Percentiles rank a stretch among this genome's conserved stretches.
Evolutionary conservation across 805 yeast genomes (phyloP).

Genomic region (Kurtzmaniella fragi): DNA sequence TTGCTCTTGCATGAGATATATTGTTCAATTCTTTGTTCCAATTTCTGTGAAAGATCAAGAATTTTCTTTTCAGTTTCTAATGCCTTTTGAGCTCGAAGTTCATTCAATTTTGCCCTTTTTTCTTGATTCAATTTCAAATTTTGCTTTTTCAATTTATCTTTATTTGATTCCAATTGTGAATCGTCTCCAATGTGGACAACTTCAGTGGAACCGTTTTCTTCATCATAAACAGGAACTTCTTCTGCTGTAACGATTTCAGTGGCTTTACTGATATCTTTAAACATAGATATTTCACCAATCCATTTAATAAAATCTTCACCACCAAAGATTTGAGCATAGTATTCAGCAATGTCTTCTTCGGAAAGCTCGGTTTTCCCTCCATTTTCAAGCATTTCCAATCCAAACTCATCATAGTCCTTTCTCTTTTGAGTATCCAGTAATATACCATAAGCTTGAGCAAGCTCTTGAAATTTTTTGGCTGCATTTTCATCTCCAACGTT

Average conservation of each 20-base stretch:
- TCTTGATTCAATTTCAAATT: conserved; percentile 27
- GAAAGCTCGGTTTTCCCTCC: conserved; percentile 50
- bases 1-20: conserved; percentile 58
- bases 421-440: conserved; percentile 70
- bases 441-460: conserved; percentile 67
- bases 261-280: conserved; percentile 67
- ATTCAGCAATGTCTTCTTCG: conserved; percentile 50
- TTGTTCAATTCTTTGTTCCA: conserved; percentile 44
- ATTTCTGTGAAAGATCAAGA: conserved; percentile 44
- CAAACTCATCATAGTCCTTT: conserved; percentile 74
- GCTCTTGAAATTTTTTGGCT: conserved; percentile 75
- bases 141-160: conserved; percentile 15
- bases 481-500: conserved; percentile 94
- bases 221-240: conserved; percentile 17
- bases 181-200: background rate
- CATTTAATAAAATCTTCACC: conserved; percentile 81
- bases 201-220: conserved; percentile 19
- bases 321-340: conserved; percentile 71
- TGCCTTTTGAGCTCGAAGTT: conserved; percentile 52
- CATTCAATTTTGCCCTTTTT: conserved; percentile 45
- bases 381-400: conserved; percentile 52
- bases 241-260: conserved; percentile 42
- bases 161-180: background rate
- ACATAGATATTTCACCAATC: conserved; percentile 49
- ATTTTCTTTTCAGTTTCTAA: conserved; percentile 46